Conservation (phyloP, 495 filamentous ascomycete genomes). For the Alectoria sarmentosa region DNA sequence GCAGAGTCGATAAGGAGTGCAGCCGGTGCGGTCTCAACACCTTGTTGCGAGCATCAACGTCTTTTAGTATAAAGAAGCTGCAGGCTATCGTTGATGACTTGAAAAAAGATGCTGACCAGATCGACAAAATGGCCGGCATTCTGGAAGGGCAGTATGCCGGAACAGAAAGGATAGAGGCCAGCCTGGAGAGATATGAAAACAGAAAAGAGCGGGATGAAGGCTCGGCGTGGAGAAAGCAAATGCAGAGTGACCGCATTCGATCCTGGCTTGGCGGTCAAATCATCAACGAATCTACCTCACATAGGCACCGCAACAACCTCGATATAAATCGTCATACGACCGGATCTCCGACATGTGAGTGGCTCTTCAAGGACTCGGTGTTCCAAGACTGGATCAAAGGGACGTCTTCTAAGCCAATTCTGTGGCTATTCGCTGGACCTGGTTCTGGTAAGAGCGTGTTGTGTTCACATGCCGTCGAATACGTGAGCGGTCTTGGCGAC, state of each 20-base stretch:
- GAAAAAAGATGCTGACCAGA: slow-evolving; percentile 7
- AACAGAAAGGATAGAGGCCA: neutral
- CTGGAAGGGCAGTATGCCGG: slow-evolving; percentile 3
- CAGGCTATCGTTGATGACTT: slow-evolving; percentile 4
- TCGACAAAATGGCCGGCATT: neutral
- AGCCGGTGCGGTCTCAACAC: slow-evolving; percentile 5
- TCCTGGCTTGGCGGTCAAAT: slow-evolving; percentile 12
- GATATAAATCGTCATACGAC: neutral
- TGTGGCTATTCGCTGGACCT: slow-evolving; percentile 18
- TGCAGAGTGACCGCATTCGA: slow-evolving; percentile 10
- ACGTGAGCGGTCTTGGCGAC: slow-evolving; percentile 3
- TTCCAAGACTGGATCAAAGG: slow-evolving; percentile 17
- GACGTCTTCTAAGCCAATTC: neutral
- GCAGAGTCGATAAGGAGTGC: slow-evolving; percentile 16
- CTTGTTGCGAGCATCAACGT: slow-evolving; percentile 5
- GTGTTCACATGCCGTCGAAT: slow-evolving; percentile 15
- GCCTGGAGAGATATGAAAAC: slow-evolving; percentile 1
- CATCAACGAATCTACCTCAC: slow-evolving; percentile 1
- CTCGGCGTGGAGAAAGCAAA: slow-evolving; percentile 10
- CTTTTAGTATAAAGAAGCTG: slow-evolving; percentile 9
- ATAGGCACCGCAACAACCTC: slow-evolving; percentile 6
- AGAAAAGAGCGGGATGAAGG: slow-evolving; percentile 7
- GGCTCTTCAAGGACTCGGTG: neutral
- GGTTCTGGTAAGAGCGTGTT: slow-evolving; percentile 19
- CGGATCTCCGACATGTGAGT: neutral